phyloP scores from a whole-genome alignment of 2,329 filamentous ascomycete species.

The Dactylonectria estremocensis region DNA sequence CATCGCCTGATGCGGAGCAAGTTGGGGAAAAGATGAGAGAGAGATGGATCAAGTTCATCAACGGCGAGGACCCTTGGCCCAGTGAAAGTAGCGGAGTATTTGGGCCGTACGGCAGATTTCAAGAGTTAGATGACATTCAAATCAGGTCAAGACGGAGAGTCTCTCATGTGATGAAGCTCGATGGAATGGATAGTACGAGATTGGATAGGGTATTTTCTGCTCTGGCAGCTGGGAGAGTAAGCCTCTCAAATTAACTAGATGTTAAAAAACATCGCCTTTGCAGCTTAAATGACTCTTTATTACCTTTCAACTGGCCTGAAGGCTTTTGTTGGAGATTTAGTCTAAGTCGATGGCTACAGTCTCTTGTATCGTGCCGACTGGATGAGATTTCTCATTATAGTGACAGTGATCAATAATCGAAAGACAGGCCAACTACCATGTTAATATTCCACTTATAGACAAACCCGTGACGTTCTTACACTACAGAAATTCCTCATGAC shows the following conservation, averaged over 20 bases:
- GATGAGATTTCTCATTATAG: too few relatives aligned
- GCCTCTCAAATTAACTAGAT: conserved; percentile 11
- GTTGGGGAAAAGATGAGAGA: conserved; percentile 57
- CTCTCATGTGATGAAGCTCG: background rate
- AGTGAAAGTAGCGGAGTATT: conserved; percentile 46
- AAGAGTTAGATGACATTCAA: conserved; percentile 53
- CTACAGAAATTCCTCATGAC: too few relatives aligned
- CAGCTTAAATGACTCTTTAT: too few relatives aligned
- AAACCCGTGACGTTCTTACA: too few relatives aligned
- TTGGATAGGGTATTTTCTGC: conserved; percentile 9
- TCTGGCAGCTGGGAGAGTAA: conserved; percentile 8
- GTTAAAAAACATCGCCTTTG: too few relatives aligned
- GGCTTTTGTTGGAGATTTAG: too few relatives aligned
- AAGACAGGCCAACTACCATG: too few relatives aligned
- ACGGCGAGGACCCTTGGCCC: conserved; percentile 56
- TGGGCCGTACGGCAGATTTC: conserved; percentile 57
- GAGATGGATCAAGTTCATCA: conserved; percentile 58
- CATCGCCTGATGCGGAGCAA: conserved; percentile 53
- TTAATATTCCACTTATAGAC: too few relatives aligned
- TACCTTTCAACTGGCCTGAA: too few relatives aligned
- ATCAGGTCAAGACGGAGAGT: conserved; percentile 38
- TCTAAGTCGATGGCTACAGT: too few relatives aligned
- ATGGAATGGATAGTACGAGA: background rate
- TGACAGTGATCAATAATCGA: too few relatives aligned
- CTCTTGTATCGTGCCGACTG: too few relatives aligned